These are phyloP conservation scores for Cystobasidiaceae sp. DNA, from an alignment of 1,284 basidiomycete species.

Conservation along the genomic window DNA sequence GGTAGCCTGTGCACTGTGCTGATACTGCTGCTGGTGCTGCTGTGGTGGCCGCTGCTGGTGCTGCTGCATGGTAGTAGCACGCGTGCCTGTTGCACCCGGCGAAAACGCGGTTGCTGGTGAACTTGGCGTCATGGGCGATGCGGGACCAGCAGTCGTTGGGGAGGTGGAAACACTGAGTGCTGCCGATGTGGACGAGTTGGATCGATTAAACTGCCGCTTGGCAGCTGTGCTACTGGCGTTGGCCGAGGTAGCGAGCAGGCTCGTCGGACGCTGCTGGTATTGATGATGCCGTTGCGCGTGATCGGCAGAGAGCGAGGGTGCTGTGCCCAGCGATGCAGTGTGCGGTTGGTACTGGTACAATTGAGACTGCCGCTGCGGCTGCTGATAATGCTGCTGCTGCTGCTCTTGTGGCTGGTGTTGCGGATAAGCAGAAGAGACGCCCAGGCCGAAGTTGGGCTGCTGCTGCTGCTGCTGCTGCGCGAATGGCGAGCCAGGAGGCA, in stretches of 20 bases:
- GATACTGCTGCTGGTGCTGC: background rate
- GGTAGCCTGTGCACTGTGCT: conserved; percentile 5
- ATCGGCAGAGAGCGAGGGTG: background rate
- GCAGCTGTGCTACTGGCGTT: background rate
- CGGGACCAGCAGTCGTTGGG: conserved; percentile 19
- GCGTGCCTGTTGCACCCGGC: no score
- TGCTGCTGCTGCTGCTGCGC: background rate
- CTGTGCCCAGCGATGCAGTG: no score
- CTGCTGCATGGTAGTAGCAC: background rate
- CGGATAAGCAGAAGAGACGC: conserved; percentile 1
- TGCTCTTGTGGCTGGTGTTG: no score
- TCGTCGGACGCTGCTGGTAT: conserved; percentile 18
- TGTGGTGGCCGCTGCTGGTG: background rate
- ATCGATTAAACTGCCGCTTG: conserved; percentile 15
- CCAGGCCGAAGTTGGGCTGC: conserved; percentile 2
- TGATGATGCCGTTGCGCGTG: conserved; percentile 11
- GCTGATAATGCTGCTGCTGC: no score
- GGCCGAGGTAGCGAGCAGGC: background rate
- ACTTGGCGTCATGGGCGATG: conserved; percentile 28
- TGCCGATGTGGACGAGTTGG: conserved; percentile 21
- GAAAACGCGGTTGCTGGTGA: conserved; percentile 28
- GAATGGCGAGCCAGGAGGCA: no score
- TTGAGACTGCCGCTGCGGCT: no score
- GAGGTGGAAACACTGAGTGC: conserved; percentile 28
- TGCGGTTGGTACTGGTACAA: no score